Percentiles rank a stretch among this genome's conserved stretches.
Conservation (phyloP, 2,329 filamentous ascomycete species). For the Amphichorda felina region DNA sequence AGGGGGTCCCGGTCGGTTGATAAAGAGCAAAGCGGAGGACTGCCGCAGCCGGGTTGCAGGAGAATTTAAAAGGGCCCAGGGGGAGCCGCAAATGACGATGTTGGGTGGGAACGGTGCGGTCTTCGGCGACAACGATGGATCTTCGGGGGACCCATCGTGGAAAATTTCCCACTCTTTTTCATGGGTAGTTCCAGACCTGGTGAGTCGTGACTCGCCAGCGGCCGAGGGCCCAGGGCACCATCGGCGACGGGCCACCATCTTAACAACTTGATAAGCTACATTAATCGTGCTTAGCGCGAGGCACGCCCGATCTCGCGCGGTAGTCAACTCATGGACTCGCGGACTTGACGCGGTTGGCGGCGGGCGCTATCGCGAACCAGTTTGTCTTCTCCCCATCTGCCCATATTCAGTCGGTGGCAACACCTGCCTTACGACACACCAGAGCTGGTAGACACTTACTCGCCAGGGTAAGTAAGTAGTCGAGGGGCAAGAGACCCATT, state of each 20-base stretch:
- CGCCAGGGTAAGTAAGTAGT: neutral
- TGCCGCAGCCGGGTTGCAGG: neutral
- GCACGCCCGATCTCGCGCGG: neutral
- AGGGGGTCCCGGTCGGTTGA: neutral
- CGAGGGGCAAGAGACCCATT: neutral
- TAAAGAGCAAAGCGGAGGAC: neutral
- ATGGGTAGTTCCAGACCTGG: neutral
- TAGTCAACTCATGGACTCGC: too few species aligned
- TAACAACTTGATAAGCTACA: neutral
- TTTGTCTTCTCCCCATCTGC: too few species aligned
- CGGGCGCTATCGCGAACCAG: too few species aligned
- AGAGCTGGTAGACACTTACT: too few species aligned
- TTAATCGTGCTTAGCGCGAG: neutral
- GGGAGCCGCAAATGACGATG: neutral
- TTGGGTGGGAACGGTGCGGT: neutral
- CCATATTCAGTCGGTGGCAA: too few species aligned
- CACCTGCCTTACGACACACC: too few species aligned
- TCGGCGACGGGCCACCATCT: too few species aligned
- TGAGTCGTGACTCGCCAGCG: neutral
- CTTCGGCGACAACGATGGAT: neutral
- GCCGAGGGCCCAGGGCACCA: too few species aligned
- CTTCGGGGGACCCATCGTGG: slow-evolving; percentile 3
- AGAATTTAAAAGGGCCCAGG: neutral
- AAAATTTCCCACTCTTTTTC: slow-evolving; percentile 3
- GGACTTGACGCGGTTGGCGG: too few species aligned